phyloP scores from a whole-genome alignment of 805 yeast species.

The Candida germanica region DNA sequence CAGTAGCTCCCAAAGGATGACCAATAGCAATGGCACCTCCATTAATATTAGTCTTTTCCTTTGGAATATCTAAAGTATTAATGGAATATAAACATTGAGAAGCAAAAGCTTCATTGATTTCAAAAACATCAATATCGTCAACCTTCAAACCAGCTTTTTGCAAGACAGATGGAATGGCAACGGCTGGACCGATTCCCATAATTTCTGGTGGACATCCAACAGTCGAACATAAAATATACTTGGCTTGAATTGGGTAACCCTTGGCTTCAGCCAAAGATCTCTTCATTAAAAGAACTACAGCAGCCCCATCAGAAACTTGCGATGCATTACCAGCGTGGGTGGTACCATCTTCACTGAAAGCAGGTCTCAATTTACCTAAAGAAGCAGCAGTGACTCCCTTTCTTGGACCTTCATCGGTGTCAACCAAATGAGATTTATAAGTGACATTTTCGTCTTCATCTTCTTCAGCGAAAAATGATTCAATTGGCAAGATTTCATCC shows the following conservation, averaged over 20 bases:
- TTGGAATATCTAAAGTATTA: conserved; percentile 61
- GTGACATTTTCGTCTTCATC: conserved; percentile 58
- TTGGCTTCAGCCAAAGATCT: conserved; percentile 78
- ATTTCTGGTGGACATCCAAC: conserved; percentile 97
- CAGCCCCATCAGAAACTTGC: conserved; percentile 95
- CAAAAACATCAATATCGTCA: conserved; percentile 71
- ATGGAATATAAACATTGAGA: conserved; percentile 86
- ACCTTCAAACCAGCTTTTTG: conserved; percentile 55
- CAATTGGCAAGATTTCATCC: conserved; percentile 85
- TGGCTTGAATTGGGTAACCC: conserved; percentile 71
- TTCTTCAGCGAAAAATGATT: conserved; percentile 53
- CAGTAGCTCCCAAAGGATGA: conserved; percentile 68
- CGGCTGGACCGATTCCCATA: conserved; percentile 98
- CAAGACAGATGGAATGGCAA: conserved; percentile 85
- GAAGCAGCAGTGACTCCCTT: conserved; percentile 77
- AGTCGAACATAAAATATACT: conserved; percentile 71
- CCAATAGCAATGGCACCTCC: conserved; percentile 98
- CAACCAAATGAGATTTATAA: conserved; percentile 42
- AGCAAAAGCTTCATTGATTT: conserved; percentile 96
- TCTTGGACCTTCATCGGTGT: conserved; percentile 88
- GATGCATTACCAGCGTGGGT: conserved; percentile 97
- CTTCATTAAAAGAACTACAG: conserved; percentile 80
- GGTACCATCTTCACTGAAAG: conserved; percentile 77
- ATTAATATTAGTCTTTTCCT: conserved; percentile 66
- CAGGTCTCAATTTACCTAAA: conserved; percentile 75